A percentile compares a stretch with the other conserved stretches of the same genome.
Conservation (phyloP, 257 asterid species). For the Cinchona pubescens region DNA sequence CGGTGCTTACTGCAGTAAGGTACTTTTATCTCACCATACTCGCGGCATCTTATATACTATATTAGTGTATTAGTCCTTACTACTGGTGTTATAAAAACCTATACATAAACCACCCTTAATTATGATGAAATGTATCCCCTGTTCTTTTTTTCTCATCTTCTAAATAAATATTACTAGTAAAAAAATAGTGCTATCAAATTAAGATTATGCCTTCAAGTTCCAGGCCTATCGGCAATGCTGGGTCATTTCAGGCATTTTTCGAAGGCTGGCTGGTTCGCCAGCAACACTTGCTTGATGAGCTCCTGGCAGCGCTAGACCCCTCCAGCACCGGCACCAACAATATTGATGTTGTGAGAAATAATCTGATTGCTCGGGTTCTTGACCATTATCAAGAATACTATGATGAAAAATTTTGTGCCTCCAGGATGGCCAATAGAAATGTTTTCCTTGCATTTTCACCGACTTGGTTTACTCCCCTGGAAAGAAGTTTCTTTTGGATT, state of each 20-base stretch:
- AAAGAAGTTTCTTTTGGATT: slow-evolving; percentile 47
- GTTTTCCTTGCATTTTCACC: slow-evolving; percentile 41
- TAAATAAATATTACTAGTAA: neutral
- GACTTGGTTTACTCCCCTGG: slow-evolving; percentile 53
- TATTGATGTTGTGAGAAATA: slow-evolving; percentile 6
- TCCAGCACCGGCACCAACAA: neutral
- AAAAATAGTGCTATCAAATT: neutral
- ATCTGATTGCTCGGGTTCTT: slow-evolving; percentile 30
- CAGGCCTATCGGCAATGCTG: neutral
- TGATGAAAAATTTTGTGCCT: slow-evolving; percentile 38
- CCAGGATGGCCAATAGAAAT: slow-evolving; percentile 37
- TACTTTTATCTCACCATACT: too few species aligned
- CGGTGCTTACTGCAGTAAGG: too few species aligned
- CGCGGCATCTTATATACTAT: too few species aligned
- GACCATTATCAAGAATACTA: slow-evolving; percentile 48
- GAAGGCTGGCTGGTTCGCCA: slow-evolving; percentile 42
- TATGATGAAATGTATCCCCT: too few species aligned
- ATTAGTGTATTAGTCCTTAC: too few species aligned
- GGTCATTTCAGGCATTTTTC: slow-evolving; percentile 28
- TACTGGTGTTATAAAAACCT: neutral
- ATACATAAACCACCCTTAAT: neutral
- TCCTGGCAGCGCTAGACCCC: slow-evolving; percentile 22
- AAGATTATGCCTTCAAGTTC: slow-evolving; percentile 2
- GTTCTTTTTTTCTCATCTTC: neutral
- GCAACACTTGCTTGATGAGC: slow-evolving; percentile 25